Evolutionary conservation across 2,329 filamentous ascomycete genomes (phyloP).

Genomic region (Exserohilum turcica): DNA sequence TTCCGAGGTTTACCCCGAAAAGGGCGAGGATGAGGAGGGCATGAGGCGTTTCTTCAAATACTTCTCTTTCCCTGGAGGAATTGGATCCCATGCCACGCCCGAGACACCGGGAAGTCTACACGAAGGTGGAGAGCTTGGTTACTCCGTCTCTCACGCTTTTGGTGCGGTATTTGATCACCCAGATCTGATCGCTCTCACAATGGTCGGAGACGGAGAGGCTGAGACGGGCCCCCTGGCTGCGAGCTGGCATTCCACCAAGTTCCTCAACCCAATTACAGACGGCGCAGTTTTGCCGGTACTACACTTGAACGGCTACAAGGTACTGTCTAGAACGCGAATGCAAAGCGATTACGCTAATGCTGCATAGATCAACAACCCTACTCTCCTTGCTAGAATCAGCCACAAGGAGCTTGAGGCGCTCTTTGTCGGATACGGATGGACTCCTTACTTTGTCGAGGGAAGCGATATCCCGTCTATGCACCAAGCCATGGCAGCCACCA

Average conservation of each 20-base stretch:
- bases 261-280: conserved; percentile 77
- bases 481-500: conserved; percentile 77
- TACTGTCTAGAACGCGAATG: conserved; percentile 39
- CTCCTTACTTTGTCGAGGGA: conserved; percentile 80
- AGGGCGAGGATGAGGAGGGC: conserved; percentile 69
- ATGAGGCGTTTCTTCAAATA: conserved; percentile 80
- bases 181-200: conserved; percentile 73
- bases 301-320: conserved; percentile 84
- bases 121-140: conserved; percentile 82
- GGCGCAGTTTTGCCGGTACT: conserved; percentile 78
- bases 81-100: conserved; percentile 77
- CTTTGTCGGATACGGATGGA: conserved; percentile 77
- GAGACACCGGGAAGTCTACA: conserved; percentile 79
- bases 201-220: conserved; percentile 81
- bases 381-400: conserved; percentile 70
- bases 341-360: conserved; percentile 6
- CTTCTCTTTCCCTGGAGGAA: conserved; percentile 80
- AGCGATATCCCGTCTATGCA: conserved; percentile 76
- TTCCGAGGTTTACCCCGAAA: conserved; percentile 76
- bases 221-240: conserved; percentile 80
- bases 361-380: conserved; percentile 52
- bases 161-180: conserved; percentile 78
- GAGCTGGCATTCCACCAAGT: conserved; percentile 82
- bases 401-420: conserved; percentile 73
- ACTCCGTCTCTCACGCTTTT: conserved; percentile 79